Evolutionary conservation across 192 early-diverging fungal genomes (phyloP), one percentile per base, ranked within the genome.

Genomic region (Linnemannia zychae): DNA sequence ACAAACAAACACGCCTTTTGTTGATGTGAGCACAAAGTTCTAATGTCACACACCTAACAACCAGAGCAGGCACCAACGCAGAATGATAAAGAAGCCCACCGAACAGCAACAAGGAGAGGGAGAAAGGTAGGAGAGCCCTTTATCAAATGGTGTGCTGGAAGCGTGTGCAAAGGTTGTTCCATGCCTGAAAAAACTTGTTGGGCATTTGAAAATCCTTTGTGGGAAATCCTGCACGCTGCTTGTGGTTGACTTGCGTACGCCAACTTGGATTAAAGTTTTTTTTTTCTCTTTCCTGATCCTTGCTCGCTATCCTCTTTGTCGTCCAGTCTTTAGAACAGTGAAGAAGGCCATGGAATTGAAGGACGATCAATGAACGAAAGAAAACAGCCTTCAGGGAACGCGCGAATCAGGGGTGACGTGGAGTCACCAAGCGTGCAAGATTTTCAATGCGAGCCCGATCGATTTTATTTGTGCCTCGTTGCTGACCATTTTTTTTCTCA

Each of bases 1-100:
- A n/a, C n/a, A n/a, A 7, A 63, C 24, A 63, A 52, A 52, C 57
- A 63, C 28, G 50, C 76, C 76, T 48, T 44, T 77, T 46, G 34
- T 46, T 70, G 22, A 48, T 71, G 69, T 53, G 48, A 34, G 38
- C 46, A 53, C 24, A 74, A 74, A 34, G n/a, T 34, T 36, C 49
- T 36, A 47, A 40, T 44, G 38, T 71, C 47, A 22, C 70, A 71
- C 70, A 71, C 70, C 70, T 71, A 18, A 22, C 17, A 28, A 7
- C n/a, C n/a, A n/a, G n/a, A n/a, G n/a, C n/a, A n/a, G n/a, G n/a
- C n/a, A n/a, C n/a, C n/a, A 11, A n/a, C 12, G 24, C 57, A 63
- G 57, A 63, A 63, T 15, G 57, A 63, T 63, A 63, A 63, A 31
- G 57, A 63, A 63, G 57, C 6, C 57, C 28, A 17, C 48, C 40